phyloP scores from a whole-genome alignment of 2,329 filamentous ascomycete species.

The Aspergillus costaricaensis region DNA sequence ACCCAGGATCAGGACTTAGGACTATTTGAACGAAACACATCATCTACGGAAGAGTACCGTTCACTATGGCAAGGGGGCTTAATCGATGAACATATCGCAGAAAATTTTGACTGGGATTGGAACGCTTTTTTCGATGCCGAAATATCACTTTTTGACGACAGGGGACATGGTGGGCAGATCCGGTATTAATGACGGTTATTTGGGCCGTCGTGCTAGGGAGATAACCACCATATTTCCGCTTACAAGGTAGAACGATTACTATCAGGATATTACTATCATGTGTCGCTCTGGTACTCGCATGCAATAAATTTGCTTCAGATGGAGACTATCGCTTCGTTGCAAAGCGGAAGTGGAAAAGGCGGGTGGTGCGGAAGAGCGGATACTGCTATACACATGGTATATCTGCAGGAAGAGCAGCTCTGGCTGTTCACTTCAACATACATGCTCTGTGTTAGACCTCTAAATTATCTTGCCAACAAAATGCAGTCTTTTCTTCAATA shows the following conservation, averaged over 20 bases:
- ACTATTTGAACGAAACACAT: background rate
- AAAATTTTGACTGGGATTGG: background rate
- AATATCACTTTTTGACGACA: conserved; percentile 5
- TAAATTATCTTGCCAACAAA: background rate
- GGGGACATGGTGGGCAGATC: background rate
- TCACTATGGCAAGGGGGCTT: background rate
- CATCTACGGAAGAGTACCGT: background rate
- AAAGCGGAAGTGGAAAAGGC: conserved; percentile 8
- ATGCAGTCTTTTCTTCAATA: conserved; percentile 34
- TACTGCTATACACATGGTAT: background rate
- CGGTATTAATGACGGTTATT: background rate
- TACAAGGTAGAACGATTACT: background rate
- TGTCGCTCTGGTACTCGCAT: background rate
- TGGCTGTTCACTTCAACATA: background rate
- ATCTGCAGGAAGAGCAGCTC: background rate
- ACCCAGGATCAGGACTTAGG: background rate
- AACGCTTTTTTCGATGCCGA: background rate
- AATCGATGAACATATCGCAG: background rate
- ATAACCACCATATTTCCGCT: background rate
- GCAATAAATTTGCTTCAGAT: background rate
- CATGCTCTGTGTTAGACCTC: background rate
- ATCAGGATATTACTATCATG: background rate
- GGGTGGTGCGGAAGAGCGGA: conserved; percentile 7
- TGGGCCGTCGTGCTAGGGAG: background rate
- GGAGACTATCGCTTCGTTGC: background rate